Percentiles rank a stretch among this genome's conserved stretches.
Evolutionary conservation across 805 yeast species (phyloP).

Genomic region (Hanseniaspora meyeri): DNA sequence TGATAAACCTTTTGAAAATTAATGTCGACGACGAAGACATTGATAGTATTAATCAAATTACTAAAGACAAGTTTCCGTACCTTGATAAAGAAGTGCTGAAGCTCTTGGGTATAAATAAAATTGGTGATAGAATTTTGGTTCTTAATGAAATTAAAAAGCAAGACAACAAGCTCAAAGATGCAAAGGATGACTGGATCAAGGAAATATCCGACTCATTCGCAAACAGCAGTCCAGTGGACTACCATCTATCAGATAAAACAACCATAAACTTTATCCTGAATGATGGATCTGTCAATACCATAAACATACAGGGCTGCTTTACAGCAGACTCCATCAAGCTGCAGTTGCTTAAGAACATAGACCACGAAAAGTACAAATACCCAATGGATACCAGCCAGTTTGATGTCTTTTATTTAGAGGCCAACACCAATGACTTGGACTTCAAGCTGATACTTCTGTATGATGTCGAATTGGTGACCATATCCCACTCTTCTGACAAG

Average conservation of each 20-base stretch:
- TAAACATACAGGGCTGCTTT: conserved; percentile 67
- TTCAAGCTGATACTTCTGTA: conserved; percentile 38
- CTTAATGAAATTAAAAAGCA: conserved; percentile 42
- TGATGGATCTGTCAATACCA: conserved; percentile 57
- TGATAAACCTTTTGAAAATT: neutral
- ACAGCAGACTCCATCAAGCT: conserved; percentile 68
- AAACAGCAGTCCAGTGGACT: conserved; percentile 18
- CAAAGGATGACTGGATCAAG: conserved; percentile 19
- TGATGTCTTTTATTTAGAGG: conserved; percentile 44
- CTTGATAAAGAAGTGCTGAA: conserved; percentile 51
- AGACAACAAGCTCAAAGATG: conserved; percentile 15
- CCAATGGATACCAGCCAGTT: conserved; percentile 27
- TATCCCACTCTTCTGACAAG: conserved; percentile 65
- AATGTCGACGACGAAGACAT: neutral
- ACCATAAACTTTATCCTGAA: conserved; percentile 57
- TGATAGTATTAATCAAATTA: neutral
- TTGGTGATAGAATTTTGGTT: conserved; percentile 73
- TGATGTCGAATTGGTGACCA: conserved; percentile 70
- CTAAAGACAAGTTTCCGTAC: conserved; percentile 21
- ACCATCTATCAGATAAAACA: conserved; percentile 29
- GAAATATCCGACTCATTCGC: conserved; percentile 15
- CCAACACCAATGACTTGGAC: conserved; percentile 28
- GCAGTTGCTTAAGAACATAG: conserved; percentile 47
- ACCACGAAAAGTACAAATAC: conserved; percentile 18
- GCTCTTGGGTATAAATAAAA: conserved; percentile 59